phyloP scores from a whole-genome alignment of 345 rosid genomes.

The Garcia nutans region DNA sequence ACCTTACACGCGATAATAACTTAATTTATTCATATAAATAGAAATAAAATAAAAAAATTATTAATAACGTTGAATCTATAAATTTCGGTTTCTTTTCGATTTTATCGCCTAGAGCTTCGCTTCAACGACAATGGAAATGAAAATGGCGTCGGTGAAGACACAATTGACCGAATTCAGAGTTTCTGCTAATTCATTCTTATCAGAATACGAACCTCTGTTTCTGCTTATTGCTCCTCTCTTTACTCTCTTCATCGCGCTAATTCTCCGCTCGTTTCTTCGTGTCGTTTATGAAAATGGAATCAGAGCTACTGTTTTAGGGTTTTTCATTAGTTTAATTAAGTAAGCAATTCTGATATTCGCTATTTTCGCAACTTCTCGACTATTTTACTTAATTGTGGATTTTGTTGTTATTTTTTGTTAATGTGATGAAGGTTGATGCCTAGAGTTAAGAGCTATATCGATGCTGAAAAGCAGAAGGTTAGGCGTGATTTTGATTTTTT shows the following conservation, averaged over 20 bases:
- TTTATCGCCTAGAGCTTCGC: background rate
- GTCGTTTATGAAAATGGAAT: slow-evolving; percentile 61
- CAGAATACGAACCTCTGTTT: slow-evolving; percentile 67
- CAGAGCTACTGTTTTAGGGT: slow-evolving; percentile 47
- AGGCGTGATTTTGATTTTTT: slow-evolving; percentile 15
- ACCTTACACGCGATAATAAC: slow-evolving; percentile 15
- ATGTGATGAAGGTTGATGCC: slow-evolving; percentile 57
- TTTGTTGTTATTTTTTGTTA: slow-evolving; percentile 2
- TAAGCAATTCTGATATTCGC: slow-evolving; percentile 18
- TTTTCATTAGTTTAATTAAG: slow-evolving; percentile 65
- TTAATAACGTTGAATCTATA: background rate
- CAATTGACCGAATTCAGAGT: slow-evolving; percentile 38
- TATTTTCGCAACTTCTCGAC: background rate
- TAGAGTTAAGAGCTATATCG: slow-evolving; percentile 70
- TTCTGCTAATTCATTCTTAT: slow-evolving; percentile 55
- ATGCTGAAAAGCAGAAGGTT: slow-evolving; percentile 96
- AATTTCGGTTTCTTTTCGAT: background rate
- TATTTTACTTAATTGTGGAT: background rate
- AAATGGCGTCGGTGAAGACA: background rate
- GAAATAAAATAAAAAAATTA: background rate
- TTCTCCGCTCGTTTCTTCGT: slow-evolving; percentile 45
- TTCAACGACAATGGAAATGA: background rate
- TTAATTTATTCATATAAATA: background rate
- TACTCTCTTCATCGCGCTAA: slow-evolving; percentile 56
- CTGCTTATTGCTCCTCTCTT: slow-evolving; percentile 62